These are phyloP conservation scores for Dactylis glomerata DNA, from an alignment of 176 grass and related monocot species.

Conservation along the genomic window DNA sequence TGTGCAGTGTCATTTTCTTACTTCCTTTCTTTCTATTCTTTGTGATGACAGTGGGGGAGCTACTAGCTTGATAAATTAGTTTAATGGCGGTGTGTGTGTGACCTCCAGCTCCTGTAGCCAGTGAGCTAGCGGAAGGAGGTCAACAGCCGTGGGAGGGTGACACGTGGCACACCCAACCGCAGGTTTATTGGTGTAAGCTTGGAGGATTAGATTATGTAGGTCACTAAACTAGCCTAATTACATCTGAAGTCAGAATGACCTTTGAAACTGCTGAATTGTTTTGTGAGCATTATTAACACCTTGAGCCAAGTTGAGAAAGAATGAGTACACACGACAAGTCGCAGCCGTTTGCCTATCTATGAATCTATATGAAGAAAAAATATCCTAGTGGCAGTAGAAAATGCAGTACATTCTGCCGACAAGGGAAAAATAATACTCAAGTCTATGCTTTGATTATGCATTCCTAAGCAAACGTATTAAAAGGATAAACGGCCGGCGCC, in stretches of 20 bases:
- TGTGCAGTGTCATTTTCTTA: constrained; percentile 12
- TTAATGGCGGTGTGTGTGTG: background rate
- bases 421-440: background rate
- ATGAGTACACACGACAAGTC: background rate
- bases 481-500: background rate
- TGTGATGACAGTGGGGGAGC: background rate
- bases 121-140: background rate
- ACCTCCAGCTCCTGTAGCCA: background rate
- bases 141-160: background rate
- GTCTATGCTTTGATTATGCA: background rate
- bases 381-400: background rate
- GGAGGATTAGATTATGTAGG: background rate
- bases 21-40: background rate
- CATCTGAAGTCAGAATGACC: background rate
- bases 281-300: background rate
- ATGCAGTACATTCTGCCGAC: background rate
- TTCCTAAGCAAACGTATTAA: background rate
- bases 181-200: background rate
- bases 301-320: background rate
- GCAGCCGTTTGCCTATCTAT: background rate
- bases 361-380: too few species aligned
- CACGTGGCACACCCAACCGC: constrained; percentile 9
- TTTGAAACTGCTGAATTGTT: background rate
- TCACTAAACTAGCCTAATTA: background rate
- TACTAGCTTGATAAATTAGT: background rate